A percentile compares a stretch with the other conserved stretches of the same genome.
These are phyloP conservation scores for Carex kokanica DNA, from an alignment of 176 grass and related monocot genomes.

Conservation along the genomic window DNA sequence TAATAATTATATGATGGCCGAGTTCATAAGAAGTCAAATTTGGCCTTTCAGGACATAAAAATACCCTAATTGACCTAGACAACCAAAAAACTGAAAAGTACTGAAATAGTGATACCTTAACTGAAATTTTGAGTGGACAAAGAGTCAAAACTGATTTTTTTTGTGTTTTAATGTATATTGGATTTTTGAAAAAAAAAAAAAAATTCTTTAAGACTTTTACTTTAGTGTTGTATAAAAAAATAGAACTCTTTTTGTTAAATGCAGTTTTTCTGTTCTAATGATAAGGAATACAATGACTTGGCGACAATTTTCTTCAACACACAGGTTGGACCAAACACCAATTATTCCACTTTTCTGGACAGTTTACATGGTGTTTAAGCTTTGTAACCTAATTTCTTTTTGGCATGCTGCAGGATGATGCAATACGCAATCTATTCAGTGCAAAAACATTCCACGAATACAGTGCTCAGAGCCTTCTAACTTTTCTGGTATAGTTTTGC, in stretches of 20 bases:
- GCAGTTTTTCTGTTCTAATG: conserved; percentile 95
- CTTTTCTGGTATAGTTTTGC: conserved; percentile 66
- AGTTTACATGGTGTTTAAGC: neutral
- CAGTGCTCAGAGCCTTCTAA: conserved; percentile 93
- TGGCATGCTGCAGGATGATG: conserved; percentile 74
- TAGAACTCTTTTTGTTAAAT: conserved; percentile 15
- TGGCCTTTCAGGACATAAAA: neutral
- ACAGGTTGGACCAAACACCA: conserved; percentile 49
- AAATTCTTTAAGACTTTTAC: neutral
- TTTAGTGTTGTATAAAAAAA: neutral
- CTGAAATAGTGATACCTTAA: neutral
- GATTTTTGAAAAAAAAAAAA: neutral
- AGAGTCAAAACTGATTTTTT: neutral
- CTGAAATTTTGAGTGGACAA: neutral
- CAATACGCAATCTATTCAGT: conserved; percentile 97
- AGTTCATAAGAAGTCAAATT: neutral
- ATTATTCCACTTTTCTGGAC: neutral
- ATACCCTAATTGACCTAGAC: neutral
- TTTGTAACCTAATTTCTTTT: conserved; percentile 27
- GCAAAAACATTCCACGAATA: conserved; percentile 99
- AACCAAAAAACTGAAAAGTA: neutral
- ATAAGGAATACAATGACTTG: conserved; percentile 97
- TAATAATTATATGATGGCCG: neutral
- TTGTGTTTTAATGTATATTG: neutral
- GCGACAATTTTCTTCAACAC: conserved; percentile 99